These are phyloP conservation scores for Saitoella complicata DNA, from an alignment of 805 yeast genomes.

Conservation along the genomic window DNA sequence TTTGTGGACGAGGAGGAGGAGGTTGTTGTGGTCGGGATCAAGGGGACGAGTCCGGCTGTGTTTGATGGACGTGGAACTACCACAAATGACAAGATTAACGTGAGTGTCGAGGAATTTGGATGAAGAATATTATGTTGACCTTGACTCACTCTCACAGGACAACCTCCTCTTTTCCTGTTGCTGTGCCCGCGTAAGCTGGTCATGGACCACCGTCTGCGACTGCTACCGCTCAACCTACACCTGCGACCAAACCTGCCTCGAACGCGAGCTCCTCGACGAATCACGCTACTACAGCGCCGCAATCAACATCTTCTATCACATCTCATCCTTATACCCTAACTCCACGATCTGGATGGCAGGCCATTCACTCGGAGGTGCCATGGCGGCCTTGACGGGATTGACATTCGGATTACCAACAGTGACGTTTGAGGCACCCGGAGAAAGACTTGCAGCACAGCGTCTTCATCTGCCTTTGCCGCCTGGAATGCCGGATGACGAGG, in stretches of 20 bases:
- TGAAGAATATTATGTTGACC: background rate
- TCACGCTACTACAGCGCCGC: constrained; percentile 75
- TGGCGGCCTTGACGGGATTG: constrained; percentile 66
- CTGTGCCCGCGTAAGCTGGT: constrained; percentile 78
- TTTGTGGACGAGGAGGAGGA: constrained; percentile 45
- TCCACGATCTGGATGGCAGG: constrained; percentile 83
- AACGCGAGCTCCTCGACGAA: constrained; percentile 49
- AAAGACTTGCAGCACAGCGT: constrained; percentile 62
- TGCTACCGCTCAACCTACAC: constrained; percentile 70
- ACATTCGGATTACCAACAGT: constrained; percentile 85
- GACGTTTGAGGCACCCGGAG: constrained; percentile 89
- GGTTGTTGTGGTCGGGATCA: constrained; percentile 59
- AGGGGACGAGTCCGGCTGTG: constrained; percentile 75
- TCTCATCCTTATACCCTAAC: constrained; percentile 46
- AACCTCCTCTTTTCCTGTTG: constrained; percentile 86
- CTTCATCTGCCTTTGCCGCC: constrained; percentile 89
- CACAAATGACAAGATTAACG: constrained; percentile 58
- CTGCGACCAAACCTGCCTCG: constrained; percentile 78
- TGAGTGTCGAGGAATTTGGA: background rate
- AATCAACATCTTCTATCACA: constrained; percentile 60
- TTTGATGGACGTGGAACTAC: constrained; percentile 48
- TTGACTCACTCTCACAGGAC: constrained; percentile 26
- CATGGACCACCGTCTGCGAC: constrained; percentile 93
- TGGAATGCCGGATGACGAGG: constrained; percentile 59
- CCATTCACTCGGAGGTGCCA: constrained; percentile 85